These are phyloP conservation scores for Pleurozium schreberi DNA, from an alignment of 225 moss, liverwort and hornwort species.

Conservation along the genomic window DNA sequence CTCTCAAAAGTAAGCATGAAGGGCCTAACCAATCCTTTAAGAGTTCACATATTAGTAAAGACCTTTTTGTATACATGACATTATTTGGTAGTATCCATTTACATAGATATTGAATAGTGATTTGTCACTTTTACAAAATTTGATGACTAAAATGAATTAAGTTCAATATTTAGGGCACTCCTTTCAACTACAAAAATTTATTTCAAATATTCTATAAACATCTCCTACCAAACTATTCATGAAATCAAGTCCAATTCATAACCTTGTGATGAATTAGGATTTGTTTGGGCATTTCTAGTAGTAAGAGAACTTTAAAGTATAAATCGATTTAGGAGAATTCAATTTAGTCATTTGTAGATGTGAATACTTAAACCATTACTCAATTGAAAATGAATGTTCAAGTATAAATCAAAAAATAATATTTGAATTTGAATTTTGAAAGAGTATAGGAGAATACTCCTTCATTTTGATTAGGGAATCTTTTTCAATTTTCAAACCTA, in stretches of 20 bases:
- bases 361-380: neutral
- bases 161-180: neutral
- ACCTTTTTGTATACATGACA: neutral
- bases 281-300: neutral
- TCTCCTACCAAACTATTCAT: neutral
- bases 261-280: accelerated
- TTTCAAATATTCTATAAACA: neutral
- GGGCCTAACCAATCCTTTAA: accelerated
- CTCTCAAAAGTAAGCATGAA: accelerated
- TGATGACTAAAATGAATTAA: neutral
- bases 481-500: accelerated
- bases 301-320: neutral
- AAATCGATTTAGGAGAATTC: neutral
- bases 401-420: neutral
- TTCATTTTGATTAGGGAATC: neutral
- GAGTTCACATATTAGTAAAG: too few relatives aligned
- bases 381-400: neutral
- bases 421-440: neutral
- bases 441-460: neutral
- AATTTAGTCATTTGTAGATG: neutral
- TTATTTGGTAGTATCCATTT: neutral
- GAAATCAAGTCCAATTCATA: neutral
- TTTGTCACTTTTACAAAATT: neutral
- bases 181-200: neutral
- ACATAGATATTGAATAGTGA: neutral